Evolutionary conservation across 2,329 filamentous ascomycete species (phyloP).

Genomic region (Exophiala mesophila): DNA sequence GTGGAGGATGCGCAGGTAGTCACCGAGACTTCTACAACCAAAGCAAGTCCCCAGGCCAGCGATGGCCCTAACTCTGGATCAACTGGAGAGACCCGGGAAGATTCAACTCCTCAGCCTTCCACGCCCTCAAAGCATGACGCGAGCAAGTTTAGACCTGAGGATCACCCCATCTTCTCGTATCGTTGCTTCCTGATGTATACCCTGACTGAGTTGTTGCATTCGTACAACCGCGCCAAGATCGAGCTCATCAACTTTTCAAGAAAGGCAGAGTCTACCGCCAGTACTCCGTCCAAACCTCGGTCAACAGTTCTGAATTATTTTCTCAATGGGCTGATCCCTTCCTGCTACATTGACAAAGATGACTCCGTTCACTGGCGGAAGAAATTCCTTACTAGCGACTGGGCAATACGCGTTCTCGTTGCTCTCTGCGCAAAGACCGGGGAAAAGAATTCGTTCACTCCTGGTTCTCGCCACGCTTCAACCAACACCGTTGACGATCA

Average conservation of each 20-base stretch:
- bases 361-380: constrained; percentile 71
- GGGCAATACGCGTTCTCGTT: constrained; percentile 80
- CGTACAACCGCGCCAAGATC: constrained; percentile 91
- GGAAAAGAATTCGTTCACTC: constrained; percentile 55
- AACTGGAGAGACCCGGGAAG: constrained; percentile 36
- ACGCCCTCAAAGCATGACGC: constrained; percentile 62
- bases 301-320: constrained; percentile 92
- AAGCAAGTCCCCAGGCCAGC: constrained; percentile 28
- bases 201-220: constrained; percentile 80
- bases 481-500: constrained; percentile 48
- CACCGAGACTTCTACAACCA: constrained; percentile 28
- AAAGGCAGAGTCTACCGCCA: constrained; percentile 74
- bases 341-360: constrained; percentile 62
- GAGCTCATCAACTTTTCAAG: constrained; percentile 99
- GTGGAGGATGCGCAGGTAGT: constrained; percentile 73
- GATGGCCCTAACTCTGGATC: constrained; percentile 41
- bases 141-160: constrained; percentile 77
- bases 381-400: constrained; percentile 74
- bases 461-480: constrained; percentile 33
- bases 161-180: constrained; percentile 95
- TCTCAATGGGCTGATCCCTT: constrained; percentile 69
- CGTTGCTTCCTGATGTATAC: constrained; percentile 92
- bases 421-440: constrained; percentile 83
- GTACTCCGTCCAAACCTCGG: constrained; percentile 88
- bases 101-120: constrained; percentile 7